These are phyloP conservation scores for Aspergillus olivimuriae DNA, from an alignment of 495 filamentous ascomycete genomes.

Conservation along the genomic window DNA sequence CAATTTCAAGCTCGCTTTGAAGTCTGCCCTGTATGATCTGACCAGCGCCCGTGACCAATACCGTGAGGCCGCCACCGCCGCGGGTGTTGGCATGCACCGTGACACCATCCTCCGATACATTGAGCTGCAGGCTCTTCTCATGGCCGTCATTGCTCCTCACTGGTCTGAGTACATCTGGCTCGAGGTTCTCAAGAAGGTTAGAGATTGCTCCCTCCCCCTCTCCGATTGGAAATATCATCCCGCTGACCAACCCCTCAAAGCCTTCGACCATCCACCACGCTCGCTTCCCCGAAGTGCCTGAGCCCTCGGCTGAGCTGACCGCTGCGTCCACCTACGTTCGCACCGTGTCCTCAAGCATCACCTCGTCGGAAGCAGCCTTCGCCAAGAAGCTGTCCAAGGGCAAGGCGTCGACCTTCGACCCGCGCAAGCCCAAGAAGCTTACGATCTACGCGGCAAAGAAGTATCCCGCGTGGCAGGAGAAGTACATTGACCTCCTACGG, in stretches of 20 bases:
- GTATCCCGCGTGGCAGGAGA: slow-evolving; percentile 85
- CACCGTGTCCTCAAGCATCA: slow-evolving; percentile 67
- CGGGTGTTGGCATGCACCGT: slow-evolving; percentile 76
- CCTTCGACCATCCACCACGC: slow-evolving; percentile 69
- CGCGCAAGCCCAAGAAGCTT: slow-evolving; percentile 84
- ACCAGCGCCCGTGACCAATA: slow-evolving; percentile 81
- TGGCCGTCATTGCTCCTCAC: slow-evolving; percentile 80
- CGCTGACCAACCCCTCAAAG: slow-evolving; percentile 23
- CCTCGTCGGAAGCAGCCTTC: slow-evolving; percentile 75
- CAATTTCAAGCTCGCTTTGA: slow-evolving; percentile 86
- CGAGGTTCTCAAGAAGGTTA: slow-evolving; percentile 72
- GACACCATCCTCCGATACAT: slow-evolving; percentile 71
- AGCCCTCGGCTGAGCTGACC: slow-evolving; percentile 53
- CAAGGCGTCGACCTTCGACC: slow-evolving; percentile 73
- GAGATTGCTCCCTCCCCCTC: slow-evolving; percentile 1
- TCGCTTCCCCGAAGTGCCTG: slow-evolving; percentile 65
- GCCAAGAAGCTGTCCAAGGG: slow-evolving; percentile 84
- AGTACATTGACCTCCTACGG: slow-evolving; percentile 78
- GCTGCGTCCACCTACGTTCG: slow-evolving; percentile 79
- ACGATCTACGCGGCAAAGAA: slow-evolving; percentile 73
- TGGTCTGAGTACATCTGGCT: slow-evolving; percentile 93
- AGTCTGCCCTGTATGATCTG: slow-evolving; percentile 86
- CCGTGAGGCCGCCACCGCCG: slow-evolving; percentile 68
- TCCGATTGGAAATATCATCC: neutral
- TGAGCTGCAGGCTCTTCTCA: slow-evolving; percentile 75